Evolutionary conservation across 164 flowering plant species (phyloP), one percentile per base, ranked within the genome.

Genomic region (Malania oleifera): DNA sequence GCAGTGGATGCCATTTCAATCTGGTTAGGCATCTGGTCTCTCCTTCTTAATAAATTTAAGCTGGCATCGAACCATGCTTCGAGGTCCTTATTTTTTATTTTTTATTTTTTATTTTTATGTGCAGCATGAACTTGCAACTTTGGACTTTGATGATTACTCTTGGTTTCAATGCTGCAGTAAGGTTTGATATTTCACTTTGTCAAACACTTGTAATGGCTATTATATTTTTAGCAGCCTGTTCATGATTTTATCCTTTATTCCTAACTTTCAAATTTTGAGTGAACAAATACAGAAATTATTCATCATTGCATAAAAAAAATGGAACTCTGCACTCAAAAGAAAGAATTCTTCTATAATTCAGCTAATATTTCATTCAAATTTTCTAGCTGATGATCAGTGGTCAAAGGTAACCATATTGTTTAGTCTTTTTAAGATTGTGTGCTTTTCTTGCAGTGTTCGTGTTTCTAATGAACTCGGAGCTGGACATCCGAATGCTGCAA

Each of bases 401-500:
- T n/a, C n/a, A n/a, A n/a, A n/a, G n/a, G n/a, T n/a, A n/a, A n/a
- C n/a, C n/a, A n/a, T n/a, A n/a, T n/a, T n/a, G n/a, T n/a, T n/a
- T n/a, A 34, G 38, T 12, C 38, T 8, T 6, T 8, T 45, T 20
- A 20, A 45, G 18, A 8, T 8, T 45, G 8, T 45, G 7, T 20
- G 17, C 18, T 48, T 22, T 48, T 10, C 20, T 52, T 59, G 58
- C 70, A 82, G 87, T 38, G 81, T 78, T 27, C 47, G 80, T 17
- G 83, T 82, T 22, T 70, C 81, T 3, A 80, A 82, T 58, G 83
- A 80, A 62, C 78, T 82, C 6, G 85, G 87, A 66, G 81, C 81
- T 8, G 69, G 79, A n/a, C 52, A 61, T 49, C 74, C 81, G 7
- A 70, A 64, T 60, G 77, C 74, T 2, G 83, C 83, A 49, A 78